Base-by-base conservation (phyloP, 2,329 filamentous ascomycete genomes). In the Parascedosporium putredinis region DNA sequence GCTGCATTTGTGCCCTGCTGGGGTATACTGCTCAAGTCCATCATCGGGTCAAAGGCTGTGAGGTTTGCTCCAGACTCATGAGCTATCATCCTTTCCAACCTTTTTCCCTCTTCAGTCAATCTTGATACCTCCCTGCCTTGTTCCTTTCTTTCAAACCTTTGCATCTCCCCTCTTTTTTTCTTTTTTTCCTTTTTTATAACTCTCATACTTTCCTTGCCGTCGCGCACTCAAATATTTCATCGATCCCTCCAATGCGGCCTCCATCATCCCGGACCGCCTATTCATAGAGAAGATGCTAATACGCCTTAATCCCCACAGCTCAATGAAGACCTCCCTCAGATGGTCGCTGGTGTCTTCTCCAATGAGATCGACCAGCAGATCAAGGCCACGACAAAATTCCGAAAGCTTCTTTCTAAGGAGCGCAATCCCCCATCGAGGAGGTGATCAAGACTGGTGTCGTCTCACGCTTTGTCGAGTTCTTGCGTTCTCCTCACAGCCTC, bases 391-490 rank as follows among this genome's bases (percentile, higher is more conserved):
- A 98, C 93, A 59, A 96, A 95, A 70, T 98, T 98, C 78, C 79
- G 93, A 67, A 98, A 98, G 78, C 80, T 98, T 38, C 76, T 98
- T 24, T 96, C 89, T 58, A 98, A 98, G 75, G 93, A 98, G 76
- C 88, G 93, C 64, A 98, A 98, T 74, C 93, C 93, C 93, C 93
- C 43, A 98, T 98, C 66, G 93, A 98, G 74, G 89, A 94, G 66
- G 93, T 98, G 59, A 98, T 98, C 71, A 95, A 97, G 79, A 97
- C 93, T 52, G 93, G 93, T 63, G 93, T 98, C 56, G 93, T 98
- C 58, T 85, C 83, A 74, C 86, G 93, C 64, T 98, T 98, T 64
- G 93, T 98, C 69, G 89, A 96, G 70, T 98, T 98, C 71, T 84
- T 98, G 54, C 87, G 88, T 65, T 98, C 93, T 50, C 93, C 93